These are phyloP conservation scores for Trichophyton equinum DNA, from an alignment of 2,329 filamentous ascomycete species.

Conservation along the genomic window DNA sequence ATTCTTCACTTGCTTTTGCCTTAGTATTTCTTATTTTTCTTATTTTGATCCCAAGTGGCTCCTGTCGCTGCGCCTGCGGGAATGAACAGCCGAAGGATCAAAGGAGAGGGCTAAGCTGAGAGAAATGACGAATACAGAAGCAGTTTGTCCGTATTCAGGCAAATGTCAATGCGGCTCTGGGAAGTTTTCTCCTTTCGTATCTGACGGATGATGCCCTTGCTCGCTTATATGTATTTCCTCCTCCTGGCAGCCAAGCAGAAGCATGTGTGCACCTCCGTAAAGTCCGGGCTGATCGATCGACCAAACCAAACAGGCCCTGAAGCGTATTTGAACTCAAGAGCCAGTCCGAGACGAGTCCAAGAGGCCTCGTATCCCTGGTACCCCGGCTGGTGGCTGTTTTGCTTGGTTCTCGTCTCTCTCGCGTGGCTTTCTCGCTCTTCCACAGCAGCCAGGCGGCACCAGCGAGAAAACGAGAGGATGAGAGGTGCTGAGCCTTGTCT, in stretches of 20 bases:
- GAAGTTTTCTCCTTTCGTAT: background rate
- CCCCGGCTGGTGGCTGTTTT: constrained; percentile 1
- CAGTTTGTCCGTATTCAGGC: background rate
- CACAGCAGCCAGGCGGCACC: background rate
- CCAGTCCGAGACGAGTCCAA: background rate
- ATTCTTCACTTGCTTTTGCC: background rate
- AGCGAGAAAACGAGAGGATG: background rate
- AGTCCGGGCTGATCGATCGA: background rate
- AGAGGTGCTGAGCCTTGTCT: background rate
- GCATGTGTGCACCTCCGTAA: too few species aligned
- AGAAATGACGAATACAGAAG: background rate
- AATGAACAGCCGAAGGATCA: background rate
- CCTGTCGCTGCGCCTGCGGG: background rate
- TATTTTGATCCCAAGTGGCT: background rate
- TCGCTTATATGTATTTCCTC: background rate
- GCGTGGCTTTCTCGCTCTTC: background rate
- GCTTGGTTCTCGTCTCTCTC: constrained; percentile 2
- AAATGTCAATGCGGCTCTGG: background rate
- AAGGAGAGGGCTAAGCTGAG: background rate
- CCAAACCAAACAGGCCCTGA: background rate
- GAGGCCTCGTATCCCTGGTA: background rate
- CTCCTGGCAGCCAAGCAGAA: too few species aligned
- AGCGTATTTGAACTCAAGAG: background rate
- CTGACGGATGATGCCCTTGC: background rate
- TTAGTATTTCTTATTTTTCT: background rate